phyloP scores from a whole-genome alignment of 225 moss, liverwort and hornwort species.

The Asterella californica region DNA sequence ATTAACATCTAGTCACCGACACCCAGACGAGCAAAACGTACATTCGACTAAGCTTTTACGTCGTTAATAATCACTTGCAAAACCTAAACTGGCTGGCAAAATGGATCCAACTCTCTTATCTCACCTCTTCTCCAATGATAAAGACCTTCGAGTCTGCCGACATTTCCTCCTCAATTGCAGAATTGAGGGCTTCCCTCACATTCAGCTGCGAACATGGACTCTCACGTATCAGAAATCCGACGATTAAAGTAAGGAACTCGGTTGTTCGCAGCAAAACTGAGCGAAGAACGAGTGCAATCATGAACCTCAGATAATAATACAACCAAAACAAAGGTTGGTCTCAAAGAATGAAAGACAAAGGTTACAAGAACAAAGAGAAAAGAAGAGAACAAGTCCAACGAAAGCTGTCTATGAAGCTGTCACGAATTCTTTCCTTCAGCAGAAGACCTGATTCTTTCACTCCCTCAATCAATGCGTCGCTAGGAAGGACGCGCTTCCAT shows the following conservation, averaged over 20 bases:
- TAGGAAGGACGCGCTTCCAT: background rate
- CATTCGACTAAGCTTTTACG: too few species aligned
- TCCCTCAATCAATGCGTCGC: background rate
- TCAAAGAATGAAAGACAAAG: background rate
- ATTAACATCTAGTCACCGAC: too few species aligned
- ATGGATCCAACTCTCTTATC: background rate
- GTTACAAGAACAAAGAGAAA: background rate
- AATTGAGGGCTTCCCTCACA: constrained; percentile 49
- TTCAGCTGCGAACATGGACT: constrained; percentile 28
- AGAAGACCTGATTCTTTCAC: background rate
- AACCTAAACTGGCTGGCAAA: too few species aligned
- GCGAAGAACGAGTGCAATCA: background rate
- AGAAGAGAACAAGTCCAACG: background rate
- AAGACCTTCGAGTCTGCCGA: constrained; percentile 46
- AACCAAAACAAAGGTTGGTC: background rate
- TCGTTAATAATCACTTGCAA: too few species aligned
- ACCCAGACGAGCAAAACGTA: too few species aligned
- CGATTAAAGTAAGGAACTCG: background rate
- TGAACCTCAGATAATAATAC: background rate
- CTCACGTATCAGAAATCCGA: background rate
- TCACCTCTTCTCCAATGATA: constrained; percentile 50
- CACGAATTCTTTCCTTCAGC: background rate
- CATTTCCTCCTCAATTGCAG: constrained; percentile 57
- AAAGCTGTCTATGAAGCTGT: background rate
- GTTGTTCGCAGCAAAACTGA: background rate